Base-by-base conservation (phyloP, 768 basidiomycete genomes). In the Macrolepiota fuliginosa region DNA sequence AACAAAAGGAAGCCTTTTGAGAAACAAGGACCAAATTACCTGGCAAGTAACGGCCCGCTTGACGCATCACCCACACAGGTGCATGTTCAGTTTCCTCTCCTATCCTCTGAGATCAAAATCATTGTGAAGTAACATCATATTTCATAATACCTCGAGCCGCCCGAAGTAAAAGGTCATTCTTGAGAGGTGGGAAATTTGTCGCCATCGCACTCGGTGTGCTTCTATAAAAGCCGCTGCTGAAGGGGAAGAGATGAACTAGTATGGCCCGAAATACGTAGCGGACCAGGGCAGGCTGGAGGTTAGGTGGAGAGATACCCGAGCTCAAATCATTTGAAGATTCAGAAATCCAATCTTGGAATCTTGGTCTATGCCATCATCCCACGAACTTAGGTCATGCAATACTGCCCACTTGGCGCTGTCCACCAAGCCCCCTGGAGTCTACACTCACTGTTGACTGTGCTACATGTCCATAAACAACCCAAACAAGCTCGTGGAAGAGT, bases 31-130 rank as follows among this genome's bases (percentile, higher is more conserved):
- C n/a, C 51, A 62, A 71, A 75, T 70, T 68, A 91, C 92, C 96
- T 74, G 96, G 96, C 50, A 98, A 85, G 77, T 96, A 96, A 56
- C 96, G 86, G 53, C 96, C 96, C 24, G 96, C 96, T 72, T 98
- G 96, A 37, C 96, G 86, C 96, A 98, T 98, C 54, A 96, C 91
- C 96, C 96, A 98, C 60, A 95, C 94, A n/a, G 96, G 95, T 6
- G 95, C 94, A 58, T 91, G 86, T 69, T 94, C 92, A 0, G 92
- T 95, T 72, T 82, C 79, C 74, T 96, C 90, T 29, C 92, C 92
- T 89, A 66, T 15, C 42, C n/a, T 35, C 35, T 51, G 15, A 42
- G 64, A 54, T 46, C 46, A 45, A 50, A 37, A 54, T 36, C 54
- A 46, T 17, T 58, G 11, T 53, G 49, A 47, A 11, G 12, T 19